A percentile compares a stretch with the other conserved stretches of the same genome.
These are phyloP conservation scores for Discostella stelligera DNA, from an alignment of 352 stramenopile genomes.

Conservation along the genomic window DNA sequence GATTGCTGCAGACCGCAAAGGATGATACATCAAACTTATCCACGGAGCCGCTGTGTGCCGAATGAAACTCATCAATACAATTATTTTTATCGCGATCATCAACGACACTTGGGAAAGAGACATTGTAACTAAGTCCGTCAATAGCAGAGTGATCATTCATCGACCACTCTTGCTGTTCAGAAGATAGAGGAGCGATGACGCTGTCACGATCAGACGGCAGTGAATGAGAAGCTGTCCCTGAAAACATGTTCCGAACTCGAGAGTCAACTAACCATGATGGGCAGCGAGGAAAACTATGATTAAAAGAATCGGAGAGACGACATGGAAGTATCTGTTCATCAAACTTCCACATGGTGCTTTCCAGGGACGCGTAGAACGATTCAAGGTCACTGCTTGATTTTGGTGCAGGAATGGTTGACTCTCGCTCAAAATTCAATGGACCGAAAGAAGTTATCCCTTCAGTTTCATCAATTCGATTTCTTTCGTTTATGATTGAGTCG, in stretches of 20 bases:
- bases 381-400: constrained; percentile 17
- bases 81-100: constrained; percentile 8
- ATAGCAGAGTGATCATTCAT: constrained; percentile 13
- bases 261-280: constrained; percentile 33
- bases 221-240: neutral
- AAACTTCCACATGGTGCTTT: constrained; percentile 36
- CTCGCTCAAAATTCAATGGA: constrained; percentile 50
- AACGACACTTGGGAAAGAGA: constrained; percentile 7
- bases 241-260: constrained; percentile 26
- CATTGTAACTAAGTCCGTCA: neutral
- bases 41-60: constrained; percentile 14
- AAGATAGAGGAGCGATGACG: neutral
- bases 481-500: constrained; percentile 57
- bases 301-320: constrained; percentile 16
- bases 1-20: too few relatives aligned
- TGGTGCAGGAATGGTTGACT: neutral
- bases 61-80: constrained; percentile 15
- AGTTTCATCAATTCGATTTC: constrained; percentile 21
- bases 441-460: constrained; percentile 70
- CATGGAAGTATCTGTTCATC: constrained; percentile 2
- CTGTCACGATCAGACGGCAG: constrained; percentile 10
- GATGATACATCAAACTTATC: neutral
- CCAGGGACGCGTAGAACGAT: constrained; percentile 27
- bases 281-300: neutral
- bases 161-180: constrained; percentile 4